phyloP scores from a whole-genome alignment of 768 basidiomycete species.

The Butyriboletus loyo region DNA sequence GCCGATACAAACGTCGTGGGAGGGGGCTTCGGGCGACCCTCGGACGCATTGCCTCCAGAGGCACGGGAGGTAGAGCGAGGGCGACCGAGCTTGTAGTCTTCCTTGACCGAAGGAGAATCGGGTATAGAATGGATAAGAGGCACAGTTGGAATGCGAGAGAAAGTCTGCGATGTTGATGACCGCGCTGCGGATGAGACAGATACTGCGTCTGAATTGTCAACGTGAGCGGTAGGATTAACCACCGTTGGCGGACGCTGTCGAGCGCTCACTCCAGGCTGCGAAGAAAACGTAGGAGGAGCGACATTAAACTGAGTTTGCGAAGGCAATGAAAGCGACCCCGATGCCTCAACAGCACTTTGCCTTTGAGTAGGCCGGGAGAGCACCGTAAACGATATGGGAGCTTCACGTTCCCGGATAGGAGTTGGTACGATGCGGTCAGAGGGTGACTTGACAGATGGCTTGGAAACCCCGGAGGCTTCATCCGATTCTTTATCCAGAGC shows the following conservation, averaged over 20 bases:
- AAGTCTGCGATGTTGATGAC: conserved; percentile 21
- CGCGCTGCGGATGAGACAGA: conserved; percentile 24
- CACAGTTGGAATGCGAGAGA: conserved; percentile 27
- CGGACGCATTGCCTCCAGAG: conserved; percentile 6
- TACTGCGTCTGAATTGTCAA: conserved; percentile 27
- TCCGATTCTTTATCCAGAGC: conserved; percentile 25
- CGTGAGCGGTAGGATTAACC: conserved; percentile 8
- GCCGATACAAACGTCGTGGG: conserved; percentile 9
- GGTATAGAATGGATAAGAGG: conserved; percentile 33
- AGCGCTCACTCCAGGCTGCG: conserved; percentile 11
- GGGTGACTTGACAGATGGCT: neutral
- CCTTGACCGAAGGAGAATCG: conserved; percentile 32
- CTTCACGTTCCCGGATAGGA: conserved; percentile 53
- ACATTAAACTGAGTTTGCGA: conserved; percentile 1
- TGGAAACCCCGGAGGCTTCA: conserved; percentile 2
- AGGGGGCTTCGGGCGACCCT: conserved; percentile 12
- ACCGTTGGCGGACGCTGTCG: conserved; percentile 13
- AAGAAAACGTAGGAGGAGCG: neutral
- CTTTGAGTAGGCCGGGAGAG: conserved; percentile 53
- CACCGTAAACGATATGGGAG: conserved; percentile 59
- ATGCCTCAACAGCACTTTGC: conserved; percentile 23
- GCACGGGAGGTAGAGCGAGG: conserved; percentile 8
- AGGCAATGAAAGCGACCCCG: conserved; percentile 6
- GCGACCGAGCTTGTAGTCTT: conserved; percentile 13
- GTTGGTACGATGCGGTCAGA: conserved; percentile 44